These are phyloP conservation scores for Cladosporium sp. DNA, from an alignment of 2,329 filamentous ascomycete species.

Conservation along the genomic window DNA sequence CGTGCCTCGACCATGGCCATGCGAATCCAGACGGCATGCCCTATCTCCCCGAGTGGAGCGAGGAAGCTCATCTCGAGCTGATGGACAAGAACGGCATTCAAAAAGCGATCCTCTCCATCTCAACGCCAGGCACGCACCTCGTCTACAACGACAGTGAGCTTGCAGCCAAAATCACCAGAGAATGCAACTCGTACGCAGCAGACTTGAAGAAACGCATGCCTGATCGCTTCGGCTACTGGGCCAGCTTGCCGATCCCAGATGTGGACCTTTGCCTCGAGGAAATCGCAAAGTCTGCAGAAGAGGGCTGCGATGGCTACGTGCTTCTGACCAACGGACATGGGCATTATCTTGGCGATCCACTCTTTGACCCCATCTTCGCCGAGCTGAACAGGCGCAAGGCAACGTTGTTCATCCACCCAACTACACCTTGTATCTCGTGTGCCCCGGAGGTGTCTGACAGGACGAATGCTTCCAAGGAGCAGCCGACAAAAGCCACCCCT, in stretches of 20 bases:
- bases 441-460: conserved; percentile 22
- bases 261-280: conserved; percentile 50
- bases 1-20: conserved; percentile 44
- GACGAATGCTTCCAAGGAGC: conserved; percentile 23
- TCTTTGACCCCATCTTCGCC: conserved; percentile 50
- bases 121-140: conserved; percentile 54
- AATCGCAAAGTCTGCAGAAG: conserved; percentile 45
- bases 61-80: conserved; percentile 49
- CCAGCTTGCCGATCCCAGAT: conserved; percentile 54
- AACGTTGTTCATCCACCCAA: conserved; percentile 57
- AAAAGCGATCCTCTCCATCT: conserved; percentile 57
- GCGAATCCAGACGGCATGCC: conserved; percentile 53
- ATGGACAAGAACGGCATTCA: conserved; percentile 53
- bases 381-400: conserved; percentile 50
- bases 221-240: conserved; percentile 54
- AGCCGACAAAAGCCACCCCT: conserved; percentile 38
- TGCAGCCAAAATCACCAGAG: conserved; percentile 41
- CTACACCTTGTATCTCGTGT: conserved; percentile 46
- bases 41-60: conserved; percentile 44
- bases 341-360: conserved; percentile 51
- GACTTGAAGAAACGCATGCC: conserved; percentile 40
- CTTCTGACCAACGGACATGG: conserved; percentile 56
- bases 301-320: conserved; percentile 53
- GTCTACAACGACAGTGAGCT: conserved; percentile 40
- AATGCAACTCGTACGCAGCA: conserved; percentile 45